A percentile compares a stretch with the other conserved stretches of the same genome.
Conservation (phyloP, 371 early-diverging fungal species). For the Gilbertella persicaria region DNA sequence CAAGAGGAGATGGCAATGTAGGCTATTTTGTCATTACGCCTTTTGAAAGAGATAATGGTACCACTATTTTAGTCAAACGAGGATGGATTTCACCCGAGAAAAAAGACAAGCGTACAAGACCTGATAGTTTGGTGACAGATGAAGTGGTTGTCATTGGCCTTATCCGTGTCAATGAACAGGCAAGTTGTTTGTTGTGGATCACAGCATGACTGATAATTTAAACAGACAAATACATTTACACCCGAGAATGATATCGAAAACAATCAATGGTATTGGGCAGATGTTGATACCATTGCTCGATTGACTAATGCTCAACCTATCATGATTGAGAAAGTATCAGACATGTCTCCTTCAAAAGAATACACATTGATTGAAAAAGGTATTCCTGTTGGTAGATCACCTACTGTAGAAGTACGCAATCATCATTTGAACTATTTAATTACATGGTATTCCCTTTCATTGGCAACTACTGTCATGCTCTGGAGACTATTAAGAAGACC, state of each 20-base stretch:
- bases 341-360: slow-evolving; percentile 39
- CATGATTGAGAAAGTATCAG: slow-evolving; percentile 71
- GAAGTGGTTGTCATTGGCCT: slow-evolving; percentile 65
- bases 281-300: slow-evolving; percentile 77
- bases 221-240: slow-evolving; percentile 60
- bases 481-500: slow-evolving; percentile 54
- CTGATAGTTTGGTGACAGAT: slow-evolving; percentile 58
- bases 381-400: slow-evolving; percentile 73
- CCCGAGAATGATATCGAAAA: slow-evolving; percentile 66
- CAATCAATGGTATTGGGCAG: slow-evolving; percentile 85
- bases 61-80: slow-evolving; percentile 78
- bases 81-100: slow-evolving; percentile 87
- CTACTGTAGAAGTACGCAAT: slow-evolving; percentile 78
- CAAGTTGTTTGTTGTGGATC: slow-evolving; percentile 11
- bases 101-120: slow-evolving; percentile 57
- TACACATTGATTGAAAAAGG: slow-evolving; percentile 57
- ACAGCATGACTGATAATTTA: background rate
- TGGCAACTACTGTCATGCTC: slow-evolving; percentile 70
- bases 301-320: slow-evolving; percentile 66
- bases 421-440: slow-evolving; percentile 85
- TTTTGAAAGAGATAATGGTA: slow-evolving; percentile 75
- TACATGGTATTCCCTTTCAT: slow-evolving; percentile 82
- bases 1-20: slow-evolving; percentile 69
- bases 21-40: slow-evolving; percentile 89
- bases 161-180: slow-evolving; percentile 64